Conservation (phyloP, 2,329 filamentous ascomycete species). For the Fusarium brachygibbosum region DNA sequence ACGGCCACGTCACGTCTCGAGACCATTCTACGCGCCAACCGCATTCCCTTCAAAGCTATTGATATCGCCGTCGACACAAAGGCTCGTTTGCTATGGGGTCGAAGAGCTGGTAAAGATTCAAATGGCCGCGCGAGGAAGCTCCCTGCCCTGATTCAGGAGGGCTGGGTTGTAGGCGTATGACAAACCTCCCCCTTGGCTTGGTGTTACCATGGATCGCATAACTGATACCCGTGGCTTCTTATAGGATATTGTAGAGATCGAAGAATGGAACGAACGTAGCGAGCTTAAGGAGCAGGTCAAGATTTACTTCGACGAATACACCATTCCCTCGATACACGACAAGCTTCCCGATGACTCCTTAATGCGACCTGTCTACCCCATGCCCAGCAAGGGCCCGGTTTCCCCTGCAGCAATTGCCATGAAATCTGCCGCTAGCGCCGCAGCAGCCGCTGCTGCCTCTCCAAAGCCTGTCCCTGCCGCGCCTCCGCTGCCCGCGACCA, state of each 20-base stretch:
- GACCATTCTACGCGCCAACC: slow-evolving; percentile 95
- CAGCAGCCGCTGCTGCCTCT: slow-evolving; percentile 33
- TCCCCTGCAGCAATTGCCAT: slow-evolving; percentile 3
- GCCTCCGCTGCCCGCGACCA: slow-evolving; percentile 45
- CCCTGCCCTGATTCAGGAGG: slow-evolving; percentile 89
- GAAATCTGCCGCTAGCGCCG: slow-evolving; percentile 41
- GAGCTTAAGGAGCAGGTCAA: slow-evolving; percentile 90
- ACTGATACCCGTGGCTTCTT: slow-evolving; percentile 9
- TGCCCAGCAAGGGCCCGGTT: slow-evolving; percentile 5
- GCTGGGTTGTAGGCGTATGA: slow-evolving; percentile 86
- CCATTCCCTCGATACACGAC: slow-evolving; percentile 68
- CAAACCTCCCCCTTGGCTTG: background rate
- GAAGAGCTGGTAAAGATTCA: slow-evolving; percentile 80
- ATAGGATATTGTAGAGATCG: slow-evolving; percentile 91
- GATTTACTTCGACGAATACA: slow-evolving; percentile 74
- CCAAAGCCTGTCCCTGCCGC: slow-evolving; percentile 46
- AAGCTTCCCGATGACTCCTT: slow-evolving; percentile 59
- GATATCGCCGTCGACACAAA: slow-evolving; percentile 92
- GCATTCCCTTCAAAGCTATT: slow-evolving; percentile 91
- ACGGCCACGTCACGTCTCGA: slow-evolving; percentile 96
- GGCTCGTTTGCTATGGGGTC: slow-evolving; percentile 89
- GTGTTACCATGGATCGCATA: background rate
- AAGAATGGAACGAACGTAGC: slow-evolving; percentile 99
- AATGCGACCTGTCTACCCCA: slow-evolving; percentile 47
- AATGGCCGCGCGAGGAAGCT: slow-evolving; percentile 78